phyloP scores from a whole-genome alignment of 371 early-diverging fungal genomes.

The Zychaea mexicana region DNA sequence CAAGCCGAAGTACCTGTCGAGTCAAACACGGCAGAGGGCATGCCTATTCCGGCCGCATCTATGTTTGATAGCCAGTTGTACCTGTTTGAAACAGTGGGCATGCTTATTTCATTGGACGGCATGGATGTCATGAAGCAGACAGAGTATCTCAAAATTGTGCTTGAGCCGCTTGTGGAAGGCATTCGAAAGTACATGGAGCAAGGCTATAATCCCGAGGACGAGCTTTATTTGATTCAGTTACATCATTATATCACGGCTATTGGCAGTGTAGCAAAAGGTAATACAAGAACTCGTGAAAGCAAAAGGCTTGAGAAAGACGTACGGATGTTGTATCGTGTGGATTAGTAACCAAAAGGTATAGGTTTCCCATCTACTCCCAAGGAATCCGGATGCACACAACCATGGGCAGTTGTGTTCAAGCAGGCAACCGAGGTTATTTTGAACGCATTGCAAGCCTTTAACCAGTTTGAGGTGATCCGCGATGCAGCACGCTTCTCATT shows the following conservation, averaged over 20 bases:
- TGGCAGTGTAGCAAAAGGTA: conserved; percentile 86
- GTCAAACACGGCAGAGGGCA: conserved; percentile 46
- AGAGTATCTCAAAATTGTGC: conserved; percentile 73
- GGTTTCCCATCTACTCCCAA: conserved; percentile 81
- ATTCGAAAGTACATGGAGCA: conserved; percentile 61
- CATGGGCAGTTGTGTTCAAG: conserved; percentile 73
- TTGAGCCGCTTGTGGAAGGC: conserved; percentile 80
- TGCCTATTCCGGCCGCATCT: conserved; percentile 53
- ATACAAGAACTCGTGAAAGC: not conserved
- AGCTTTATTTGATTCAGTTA: conserved; percentile 71
- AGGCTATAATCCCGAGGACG: conserved; percentile 64
- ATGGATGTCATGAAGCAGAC: conserved; percentile 73
- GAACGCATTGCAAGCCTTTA: conserved; percentile 72
- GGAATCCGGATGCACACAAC: conserved; percentile 39
- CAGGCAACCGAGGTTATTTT: conserved; percentile 84
- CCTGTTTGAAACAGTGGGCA: conserved; percentile 91
- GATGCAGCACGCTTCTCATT: conserved; percentile 86
- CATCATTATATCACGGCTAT: conserved; percentile 87
- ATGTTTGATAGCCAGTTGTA: conserved; percentile 86
- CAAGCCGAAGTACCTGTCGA: conserved; percentile 65
- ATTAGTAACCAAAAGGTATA: too few relatives aligned
- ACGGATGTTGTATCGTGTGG: too few relatives aligned
- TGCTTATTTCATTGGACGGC: conserved; percentile 78
- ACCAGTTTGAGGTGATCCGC: conserved; percentile 72
- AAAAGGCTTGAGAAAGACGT: too few relatives aligned